A percentile compares a stretch with the other conserved stretches of the same genome.
phyloP scores from a whole-genome alignment of 768 basidiomycete genomes.

The Agaricus bisporus region DNA sequence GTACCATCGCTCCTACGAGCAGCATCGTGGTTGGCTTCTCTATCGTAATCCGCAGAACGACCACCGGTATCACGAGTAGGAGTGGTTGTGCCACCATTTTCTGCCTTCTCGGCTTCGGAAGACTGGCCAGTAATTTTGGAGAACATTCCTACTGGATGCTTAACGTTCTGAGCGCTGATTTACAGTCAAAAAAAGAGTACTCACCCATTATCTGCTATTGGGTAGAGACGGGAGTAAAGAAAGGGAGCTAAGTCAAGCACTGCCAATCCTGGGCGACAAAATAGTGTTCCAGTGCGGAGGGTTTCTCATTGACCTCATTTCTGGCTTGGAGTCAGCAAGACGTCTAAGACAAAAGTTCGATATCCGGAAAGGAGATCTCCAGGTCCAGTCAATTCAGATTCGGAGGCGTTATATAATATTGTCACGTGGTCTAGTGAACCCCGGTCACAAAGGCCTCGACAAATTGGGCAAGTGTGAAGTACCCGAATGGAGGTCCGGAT shows the following conservation, averaged over 20 bases:
- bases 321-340: too few species aligned
- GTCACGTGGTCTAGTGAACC: neutral
- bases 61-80: neutral
- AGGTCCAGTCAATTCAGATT: too few species aligned
- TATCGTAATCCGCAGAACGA: neutral
- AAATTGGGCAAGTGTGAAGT: neutral
- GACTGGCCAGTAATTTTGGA: neutral
- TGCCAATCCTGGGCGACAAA: too few species aligned
- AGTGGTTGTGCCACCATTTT: neutral
- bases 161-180: neutral
- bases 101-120: neutral
- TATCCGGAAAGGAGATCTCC: neutral
- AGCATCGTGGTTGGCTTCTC: neutral
- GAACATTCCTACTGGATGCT: neutral
- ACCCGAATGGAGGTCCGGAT: neutral
- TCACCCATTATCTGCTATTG: neutral
- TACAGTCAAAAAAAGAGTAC: neutral
- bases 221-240: neutral
- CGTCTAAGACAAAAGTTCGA: too few species aligned
- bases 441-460: slow-evolving; percentile 1
- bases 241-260: neutral
- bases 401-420: too few species aligned
- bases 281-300: too few species aligned
- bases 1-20: neutral
- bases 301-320: neutral